Base-by-base conservation (phyloP, 768 basidiomycete genomes). In the Saitozyma podzolica region DNA sequence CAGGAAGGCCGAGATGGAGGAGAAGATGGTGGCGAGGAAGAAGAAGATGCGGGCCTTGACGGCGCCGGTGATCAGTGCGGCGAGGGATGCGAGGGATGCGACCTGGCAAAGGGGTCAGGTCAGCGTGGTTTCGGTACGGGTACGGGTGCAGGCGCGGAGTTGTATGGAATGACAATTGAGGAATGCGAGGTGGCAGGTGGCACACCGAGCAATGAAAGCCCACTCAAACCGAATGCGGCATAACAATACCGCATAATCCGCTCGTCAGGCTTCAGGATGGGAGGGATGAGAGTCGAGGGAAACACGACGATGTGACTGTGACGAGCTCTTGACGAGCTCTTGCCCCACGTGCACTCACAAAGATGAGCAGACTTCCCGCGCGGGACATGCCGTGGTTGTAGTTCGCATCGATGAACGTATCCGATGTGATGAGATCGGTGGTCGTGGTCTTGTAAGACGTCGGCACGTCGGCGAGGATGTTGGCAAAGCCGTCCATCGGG, bases 31-130 rank as follows among this genome's bases (percentile, higher is more conserved):
- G 10, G 78, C 76, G 9, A 69, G 52, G 51, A 77, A 61, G 73
- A 77, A 79, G 9, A 65, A 66, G 55, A 77, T 55, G 20, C 74
- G 43, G 42, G 64, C 48, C 52, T 71, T 74, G 62, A 77, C 62
- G 48, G 70, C 50, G 16, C 78, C 77, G 53, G 67, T 50, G 54
- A 78, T 69, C 8, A 75, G 62, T 1, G 75, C 74, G 17, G 69
- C 37, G 13, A 67, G 63, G 55, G 75, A 70, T 50, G 64, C 61
- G 57, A 59, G 54, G 11, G 75, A 72, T 39, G 75, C 77, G 59
- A 69, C 49, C 77, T 78, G 63, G 37, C 20, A 63, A 20, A 61
- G 52, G 41, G 19, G 8, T 52, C 17, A 16, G 9, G 54, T 55
- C 40, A 16, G 9, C 40, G 29, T 10, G 29, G 14, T 14, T 3